Evolutionary conservation across 2,329 filamentous ascomycete species (phyloP).

Genomic region (Cladosporium sp.): DNA sequence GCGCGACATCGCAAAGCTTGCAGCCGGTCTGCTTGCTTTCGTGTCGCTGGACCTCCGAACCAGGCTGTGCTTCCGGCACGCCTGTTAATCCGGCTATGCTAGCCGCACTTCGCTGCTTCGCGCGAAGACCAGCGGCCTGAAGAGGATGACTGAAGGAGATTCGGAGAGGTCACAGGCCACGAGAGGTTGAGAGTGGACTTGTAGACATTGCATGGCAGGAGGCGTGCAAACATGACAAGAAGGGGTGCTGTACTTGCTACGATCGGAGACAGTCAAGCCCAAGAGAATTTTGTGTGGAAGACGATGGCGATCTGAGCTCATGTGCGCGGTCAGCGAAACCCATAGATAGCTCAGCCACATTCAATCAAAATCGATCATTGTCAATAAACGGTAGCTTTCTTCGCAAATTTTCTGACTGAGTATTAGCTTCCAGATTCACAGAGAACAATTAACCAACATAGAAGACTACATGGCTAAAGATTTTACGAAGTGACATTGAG

Average conservation of each 20-base stretch:
- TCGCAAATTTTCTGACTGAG: too few relatives aligned
- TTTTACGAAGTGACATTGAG: too few relatives aligned
- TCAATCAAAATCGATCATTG: background rate
- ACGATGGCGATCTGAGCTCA: background rate
- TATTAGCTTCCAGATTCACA: too few relatives aligned
- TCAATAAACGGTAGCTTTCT: background rate
- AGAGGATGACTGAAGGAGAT: background rate
- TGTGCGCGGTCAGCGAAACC: background rate
- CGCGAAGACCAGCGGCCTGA: conserved; percentile 2
- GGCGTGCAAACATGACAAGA: background rate
- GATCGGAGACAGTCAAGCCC: conserved; percentile 1
- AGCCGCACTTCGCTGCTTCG: conserved; percentile 8
- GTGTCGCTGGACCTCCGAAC: conserved; percentile 8
- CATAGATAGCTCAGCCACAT: background rate
- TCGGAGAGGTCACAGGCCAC: background rate
- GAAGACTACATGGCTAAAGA: too few relatives aligned
- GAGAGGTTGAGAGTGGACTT: background rate
- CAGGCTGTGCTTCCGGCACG: background rate
- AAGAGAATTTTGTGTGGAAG: background rate
- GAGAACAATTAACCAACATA: too few relatives aligned
- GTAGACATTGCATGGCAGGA: background rate
- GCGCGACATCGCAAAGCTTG: background rate
- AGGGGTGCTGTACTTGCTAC: background rate
- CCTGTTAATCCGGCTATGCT: conserved; percentile 7
- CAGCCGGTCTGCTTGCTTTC: conserved; percentile 8